Conservation (phyloP, 2,329 filamentous ascomycete genomes). For the Paecilomyces niveus region DNA sequence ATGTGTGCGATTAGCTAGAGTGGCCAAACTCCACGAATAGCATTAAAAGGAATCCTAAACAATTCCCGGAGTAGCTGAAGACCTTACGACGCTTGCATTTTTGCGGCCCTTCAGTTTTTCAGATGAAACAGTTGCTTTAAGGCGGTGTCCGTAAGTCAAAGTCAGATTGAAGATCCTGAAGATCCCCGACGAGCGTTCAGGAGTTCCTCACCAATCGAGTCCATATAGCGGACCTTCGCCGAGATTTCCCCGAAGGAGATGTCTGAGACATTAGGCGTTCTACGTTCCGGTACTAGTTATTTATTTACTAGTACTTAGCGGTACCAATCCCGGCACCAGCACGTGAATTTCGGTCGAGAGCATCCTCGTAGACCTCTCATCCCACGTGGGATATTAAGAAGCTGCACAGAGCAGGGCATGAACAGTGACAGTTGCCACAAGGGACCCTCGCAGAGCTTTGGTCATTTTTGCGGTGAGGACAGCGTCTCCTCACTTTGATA, state of each 20-base stretch:
- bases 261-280: not conserved
- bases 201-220: not conserved
- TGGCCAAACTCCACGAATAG: not conserved
- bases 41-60: not conserved
- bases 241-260: not conserved
- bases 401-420: not conserved
- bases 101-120: not conserved
- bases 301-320: not conserved
- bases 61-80: not conserved
- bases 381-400: not conserved
- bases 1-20: not conserved
- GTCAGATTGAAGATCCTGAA: not conserved
- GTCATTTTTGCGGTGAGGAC: not conserved
- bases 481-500: not conserved
- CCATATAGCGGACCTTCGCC: not conserved
- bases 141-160: not conserved
- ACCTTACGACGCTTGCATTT: not conserved
- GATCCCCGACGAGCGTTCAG: not conserved
- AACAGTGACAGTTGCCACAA: not conserved
- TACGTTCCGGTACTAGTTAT: not conserved
- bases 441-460: not conserved
- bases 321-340: not conserved
- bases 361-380: too few species aligned
- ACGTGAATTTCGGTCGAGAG: not conserved
- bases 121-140: not conserved